phyloP scores from a whole-genome alignment of 78 protist species.

The Polysphondylium violaceum region DNA sequence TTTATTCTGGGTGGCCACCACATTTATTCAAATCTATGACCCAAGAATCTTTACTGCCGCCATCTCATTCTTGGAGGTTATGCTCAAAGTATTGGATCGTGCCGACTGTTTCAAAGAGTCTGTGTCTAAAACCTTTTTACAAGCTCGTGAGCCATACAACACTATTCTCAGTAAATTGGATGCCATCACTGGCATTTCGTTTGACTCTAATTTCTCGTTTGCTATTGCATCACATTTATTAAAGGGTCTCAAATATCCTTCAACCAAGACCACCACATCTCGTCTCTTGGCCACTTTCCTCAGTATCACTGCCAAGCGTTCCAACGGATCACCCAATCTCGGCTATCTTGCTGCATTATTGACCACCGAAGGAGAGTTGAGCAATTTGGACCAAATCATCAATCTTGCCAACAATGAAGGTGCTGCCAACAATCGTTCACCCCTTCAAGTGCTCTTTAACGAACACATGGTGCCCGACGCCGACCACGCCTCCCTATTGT shows the following conservation, averaged over 20 bases:
- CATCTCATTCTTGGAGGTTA: slow-evolving; percentile 41
- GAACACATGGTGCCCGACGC: slow-evolving; percentile 70
- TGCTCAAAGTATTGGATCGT: slow-evolving; percentile 53
- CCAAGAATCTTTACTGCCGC: slow-evolving; percentile 59
- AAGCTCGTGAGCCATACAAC: slow-evolving; percentile 11
- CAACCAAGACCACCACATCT: slow-evolving; percentile 46
- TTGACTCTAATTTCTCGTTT: slow-evolving; percentile 49
- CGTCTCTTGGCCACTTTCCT: slow-evolving; percentile 55
- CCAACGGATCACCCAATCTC: slow-evolving; percentile 20
- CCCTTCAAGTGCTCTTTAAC: slow-evolving; percentile 24
- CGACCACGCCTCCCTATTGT: slow-evolving; percentile 27
- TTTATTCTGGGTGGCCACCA: slow-evolving; percentile 77
- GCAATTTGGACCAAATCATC: slow-evolving; percentile 50
- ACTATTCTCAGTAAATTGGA: slow-evolving; percentile 32
- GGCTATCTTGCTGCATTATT: slow-evolving; percentile 57
- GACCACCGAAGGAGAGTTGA: slow-evolving; percentile 47
- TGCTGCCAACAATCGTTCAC: background rate
- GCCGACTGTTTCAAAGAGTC: slow-evolving; percentile 34
- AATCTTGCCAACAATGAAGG: background rate
- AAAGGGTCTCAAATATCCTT: slow-evolving; percentile 57
- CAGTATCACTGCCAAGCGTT: slow-evolving; percentile 32
- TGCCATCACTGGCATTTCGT: slow-evolving; percentile 13
- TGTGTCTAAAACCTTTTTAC: background rate
- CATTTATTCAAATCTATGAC: slow-evolving; percentile 47
- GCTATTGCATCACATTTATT: slow-evolving; percentile 63